A percentile compares a stretch with the other conserved stretches of the same genome.
These are phyloP conservation scores for Paramecium sonneborni DNA, from an alignment of 73 alveolate species.

Conservation along the genomic window DNA sequence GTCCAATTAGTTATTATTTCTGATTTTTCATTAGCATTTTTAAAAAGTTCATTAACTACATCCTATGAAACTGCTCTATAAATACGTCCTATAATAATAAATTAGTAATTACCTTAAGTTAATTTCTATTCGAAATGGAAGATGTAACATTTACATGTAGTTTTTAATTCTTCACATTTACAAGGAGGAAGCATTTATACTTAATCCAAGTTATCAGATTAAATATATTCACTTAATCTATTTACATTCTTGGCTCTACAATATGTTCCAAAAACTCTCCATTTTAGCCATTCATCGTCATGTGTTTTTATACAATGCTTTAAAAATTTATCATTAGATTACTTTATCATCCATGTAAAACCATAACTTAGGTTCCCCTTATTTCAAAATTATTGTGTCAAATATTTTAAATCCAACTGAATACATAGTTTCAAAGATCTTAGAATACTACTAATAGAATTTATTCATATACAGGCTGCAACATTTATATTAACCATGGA, in stretches of 20 bases:
- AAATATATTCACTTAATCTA: neutral
- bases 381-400: constrained; percentile 3
- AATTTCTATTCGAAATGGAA: constrained; percentile 45
- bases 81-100: neutral
- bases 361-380: constrained; percentile 51
- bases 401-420: neutral
- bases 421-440: constrained; percentile 27
- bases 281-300: constrained; percentile 47
- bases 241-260: neutral
- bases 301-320: constrained; percentile 1
- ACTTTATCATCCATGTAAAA: constrained; percentile 36
- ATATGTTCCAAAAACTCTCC: constrained; percentile 12
- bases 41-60: constrained; percentile 16
- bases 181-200: neutral
- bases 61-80: constrained; percentile 38
- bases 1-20: constrained; percentile 32
- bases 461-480: constrained; percentile 21
- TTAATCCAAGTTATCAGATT: constrained; percentile 20
- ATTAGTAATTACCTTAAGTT: neutral
- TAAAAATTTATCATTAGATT: neutral
- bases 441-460: neutral
- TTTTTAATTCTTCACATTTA: neutral
- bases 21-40: constrained; percentile 17
- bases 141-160: neutral
- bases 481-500: neutral